Evolutionary conservation across 495 filamentous ascomycete species (phyloP).

Genomic region (Immersiella caudata): DNA sequence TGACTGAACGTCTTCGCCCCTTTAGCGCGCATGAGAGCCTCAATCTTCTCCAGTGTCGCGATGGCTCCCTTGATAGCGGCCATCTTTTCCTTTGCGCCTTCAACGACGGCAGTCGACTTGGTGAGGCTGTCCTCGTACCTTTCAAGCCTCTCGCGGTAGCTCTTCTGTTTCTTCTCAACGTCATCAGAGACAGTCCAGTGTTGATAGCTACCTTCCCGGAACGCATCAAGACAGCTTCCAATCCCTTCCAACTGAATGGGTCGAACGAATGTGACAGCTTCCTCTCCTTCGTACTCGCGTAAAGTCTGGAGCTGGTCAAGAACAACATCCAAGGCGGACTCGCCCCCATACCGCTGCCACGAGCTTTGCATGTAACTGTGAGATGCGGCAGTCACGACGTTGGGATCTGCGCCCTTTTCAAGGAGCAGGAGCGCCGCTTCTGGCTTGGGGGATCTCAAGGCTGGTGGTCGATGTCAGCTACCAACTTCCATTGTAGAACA

Average conservation of each 20-base stretch:
- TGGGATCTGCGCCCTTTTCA: constrained; percentile 60
- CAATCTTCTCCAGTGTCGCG: constrained; percentile 54
- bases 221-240: constrained; percentile 48
- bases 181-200: constrained; percentile 50
- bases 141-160: constrained; percentile 28
- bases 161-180: constrained; percentile 25
- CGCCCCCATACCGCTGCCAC: constrained; percentile 29
- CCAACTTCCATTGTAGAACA: no score
- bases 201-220: constrained; percentile 56
- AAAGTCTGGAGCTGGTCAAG: constrained; percentile 51
- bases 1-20: constrained; percentile 68
- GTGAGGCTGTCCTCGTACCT: constrained; percentile 38
- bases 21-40: constrained; percentile 52
- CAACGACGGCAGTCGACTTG: constrained; percentile 17
- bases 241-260: constrained; percentile 27
- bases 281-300: constrained; percentile 44
- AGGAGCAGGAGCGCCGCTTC: constrained; percentile 59
- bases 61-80: constrained; percentile 52
- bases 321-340: constrained; percentile 61
- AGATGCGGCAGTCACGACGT: constrained; percentile 46
- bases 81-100: constrained; percentile 55
- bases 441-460: constrained; percentile 54
- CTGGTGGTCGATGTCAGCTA: no score
- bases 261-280: neutral
- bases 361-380: constrained; percentile 36